These are phyloP conservation scores for Conticribra weissflogii DNA, from an alignment of 108 stramenopile genomes.

Conservation along the genomic window DNA sequence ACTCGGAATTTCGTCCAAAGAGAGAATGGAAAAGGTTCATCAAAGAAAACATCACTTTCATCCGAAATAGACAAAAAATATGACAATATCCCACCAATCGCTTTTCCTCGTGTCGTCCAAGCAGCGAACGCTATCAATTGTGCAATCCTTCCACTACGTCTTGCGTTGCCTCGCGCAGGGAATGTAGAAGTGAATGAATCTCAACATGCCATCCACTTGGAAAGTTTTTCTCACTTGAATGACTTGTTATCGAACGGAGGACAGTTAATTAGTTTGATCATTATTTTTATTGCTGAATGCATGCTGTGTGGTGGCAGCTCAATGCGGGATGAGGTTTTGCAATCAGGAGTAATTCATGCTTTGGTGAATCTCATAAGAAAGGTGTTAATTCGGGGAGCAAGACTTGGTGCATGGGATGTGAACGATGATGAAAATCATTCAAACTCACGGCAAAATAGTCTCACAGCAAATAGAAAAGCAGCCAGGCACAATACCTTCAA, in stretches of 20 bases:
- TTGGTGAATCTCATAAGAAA: constrained; percentile 62
- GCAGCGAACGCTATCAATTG: constrained; percentile 34
- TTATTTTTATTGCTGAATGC: constrained; percentile 55
- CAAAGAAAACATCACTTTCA: constrained; percentile 39
- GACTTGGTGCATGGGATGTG: constrained; percentile 35
- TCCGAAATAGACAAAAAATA: constrained; percentile 33
- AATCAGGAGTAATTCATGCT: constrained; percentile 73
- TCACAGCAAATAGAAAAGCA: not conserved
- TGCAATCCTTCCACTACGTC: constrained; percentile 73
- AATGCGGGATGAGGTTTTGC: constrained; percentile 77
- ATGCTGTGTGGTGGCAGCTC: constrained; percentile 71
- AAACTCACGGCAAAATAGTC: not conserved
- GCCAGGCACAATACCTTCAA: not conserved
- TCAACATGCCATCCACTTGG: constrained; percentile 50
- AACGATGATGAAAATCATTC: not conserved
- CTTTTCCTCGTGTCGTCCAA: constrained; percentile 42
- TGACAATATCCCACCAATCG: constrained; percentile 34
- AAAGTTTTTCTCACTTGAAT: constrained; percentile 64
- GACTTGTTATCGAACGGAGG: constrained; percentile 61
- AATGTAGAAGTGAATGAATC: constrained; percentile 46
- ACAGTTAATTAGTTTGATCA: constrained; percentile 54
- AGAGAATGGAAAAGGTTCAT: constrained; percentile 39
- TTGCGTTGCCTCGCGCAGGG: constrained; percentile 70
- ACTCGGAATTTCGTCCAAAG: constrained; percentile 25
- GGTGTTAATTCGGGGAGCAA: constrained; percentile 69